phyloP scores from a whole-genome alignment of 1,284 basidiomycete species.

The Cutaneotrichosporon cavernicola region DNA sequence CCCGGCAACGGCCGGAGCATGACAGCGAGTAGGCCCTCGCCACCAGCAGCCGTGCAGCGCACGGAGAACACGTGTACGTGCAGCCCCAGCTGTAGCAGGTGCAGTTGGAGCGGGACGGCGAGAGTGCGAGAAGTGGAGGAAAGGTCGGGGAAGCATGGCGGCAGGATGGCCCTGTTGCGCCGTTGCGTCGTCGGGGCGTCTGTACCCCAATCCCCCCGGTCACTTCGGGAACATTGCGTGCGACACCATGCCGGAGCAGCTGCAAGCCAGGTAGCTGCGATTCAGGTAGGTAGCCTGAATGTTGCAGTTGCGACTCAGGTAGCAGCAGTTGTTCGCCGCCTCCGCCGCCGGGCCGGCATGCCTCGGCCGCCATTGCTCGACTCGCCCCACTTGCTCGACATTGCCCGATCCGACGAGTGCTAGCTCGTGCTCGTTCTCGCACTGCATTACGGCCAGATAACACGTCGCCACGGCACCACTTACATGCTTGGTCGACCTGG shows the following conservation, averaged over 20 bases:
- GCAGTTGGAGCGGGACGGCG: not conserved
- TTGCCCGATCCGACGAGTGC: not conserved
- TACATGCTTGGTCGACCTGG: not conserved
- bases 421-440: not conserved
- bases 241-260: not conserved
- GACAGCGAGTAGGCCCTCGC: not conserved
- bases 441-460: not conserved
- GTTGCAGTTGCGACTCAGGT: too few species aligned
- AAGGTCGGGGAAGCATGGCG: not conserved
- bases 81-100: not conserved
- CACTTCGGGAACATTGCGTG: not conserved
- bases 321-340: not conserved
- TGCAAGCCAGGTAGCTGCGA: not conserved
- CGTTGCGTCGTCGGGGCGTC: not conserved
- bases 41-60: not conserved
- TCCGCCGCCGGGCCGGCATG: not conserved
- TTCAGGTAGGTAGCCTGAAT: too few species aligned
- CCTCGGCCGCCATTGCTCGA: not conserved
- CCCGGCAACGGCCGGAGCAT: not conserved
- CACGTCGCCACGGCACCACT: not conserved
- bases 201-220: not conserved
- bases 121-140: not conserved
- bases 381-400: not conserved
- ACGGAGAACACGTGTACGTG: not conserved
- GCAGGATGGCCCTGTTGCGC: not conserved